phyloP scores from a whole-genome alignment of 768 basidiomycete genomes.

The Tricholoma bakamatsutake region DNA sequence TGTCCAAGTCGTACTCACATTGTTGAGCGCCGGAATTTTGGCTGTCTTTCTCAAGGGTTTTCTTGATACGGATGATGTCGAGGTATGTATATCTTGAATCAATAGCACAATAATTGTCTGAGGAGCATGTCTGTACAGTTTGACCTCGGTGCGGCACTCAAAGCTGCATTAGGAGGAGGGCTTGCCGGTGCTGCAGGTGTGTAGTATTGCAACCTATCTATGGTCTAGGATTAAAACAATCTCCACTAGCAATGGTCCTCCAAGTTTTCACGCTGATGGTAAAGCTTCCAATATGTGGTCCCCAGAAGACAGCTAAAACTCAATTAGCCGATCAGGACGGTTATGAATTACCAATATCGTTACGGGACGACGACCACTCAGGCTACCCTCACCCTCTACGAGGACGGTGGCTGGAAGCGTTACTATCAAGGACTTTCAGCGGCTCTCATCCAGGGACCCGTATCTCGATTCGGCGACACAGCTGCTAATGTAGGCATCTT shows the following conservation, averaged over 20 bases:
- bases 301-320: constrained; percentile 4
- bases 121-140: constrained; percentile 45
- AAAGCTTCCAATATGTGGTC: constrained; percentile 1
- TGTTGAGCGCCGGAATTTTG: constrained; percentile 33
- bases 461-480: constrained; percentile 90
- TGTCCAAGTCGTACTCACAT: constrained; percentile 27
- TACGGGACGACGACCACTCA: constrained; percentile 73
- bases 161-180: constrained; percentile 84
- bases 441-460: constrained; percentile 81
- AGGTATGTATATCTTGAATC: constrained; percentile 35
- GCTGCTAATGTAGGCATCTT: constrained; percentile 91
- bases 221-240: background rate
- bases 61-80: constrained; percentile 60
- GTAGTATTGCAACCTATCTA: constrained; percentile 6
- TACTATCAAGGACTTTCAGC: constrained; percentile 87
- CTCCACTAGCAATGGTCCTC: constrained; percentile 76
- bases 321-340: constrained; percentile 79
- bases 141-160: constrained; percentile 71
- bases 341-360: constrained; percentile 96
- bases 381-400: constrained; percentile 62
- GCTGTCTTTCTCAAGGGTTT: constrained; percentile 63
- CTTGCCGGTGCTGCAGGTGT: constrained; percentile 81
- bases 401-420: constrained; percentile 73
- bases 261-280: constrained; percentile 90
- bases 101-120: background rate